Evolutionary conservation across 2,329 filamentous ascomycete genomes (phyloP).

Genomic region (Alternaria hordeiaustralica): DNA sequence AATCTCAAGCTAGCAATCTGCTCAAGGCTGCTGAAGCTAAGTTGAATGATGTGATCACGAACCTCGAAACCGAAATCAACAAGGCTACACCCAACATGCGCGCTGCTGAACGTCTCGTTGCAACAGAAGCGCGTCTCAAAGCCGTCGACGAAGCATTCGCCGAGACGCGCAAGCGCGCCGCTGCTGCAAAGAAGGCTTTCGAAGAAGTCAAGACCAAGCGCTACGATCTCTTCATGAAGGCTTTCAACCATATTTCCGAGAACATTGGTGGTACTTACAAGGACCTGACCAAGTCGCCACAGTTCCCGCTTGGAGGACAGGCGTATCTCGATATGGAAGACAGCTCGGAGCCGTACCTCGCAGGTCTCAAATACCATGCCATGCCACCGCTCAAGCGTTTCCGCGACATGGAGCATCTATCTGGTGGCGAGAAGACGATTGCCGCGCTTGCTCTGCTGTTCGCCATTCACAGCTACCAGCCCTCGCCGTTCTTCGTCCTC

Average conservation of each 20-base stretch:
- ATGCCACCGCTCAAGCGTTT: constrained; percentile 99
- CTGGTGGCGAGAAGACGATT: constrained; percentile 98
- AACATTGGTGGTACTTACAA: constrained; percentile 95
- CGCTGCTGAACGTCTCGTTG: constrained; percentile 87
- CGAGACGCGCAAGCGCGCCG: constrained; percentile 76
- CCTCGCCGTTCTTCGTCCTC: constrained; percentile 94
- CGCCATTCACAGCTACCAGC: constrained; percentile 95
- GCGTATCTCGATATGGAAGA: constrained; percentile 94
- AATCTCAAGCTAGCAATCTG: constrained; percentile 22
- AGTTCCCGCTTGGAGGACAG: constrained; percentile 90
- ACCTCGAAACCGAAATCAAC: constrained; percentile 79
- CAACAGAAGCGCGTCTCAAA: constrained; percentile 81
- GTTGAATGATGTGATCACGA: constrained; percentile 77
- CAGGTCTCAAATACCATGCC: constrained; percentile 96
- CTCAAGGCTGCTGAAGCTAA: constrained; percentile 66
- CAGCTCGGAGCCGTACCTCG: constrained; percentile 93
- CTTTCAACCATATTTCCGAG: constrained; percentile 92
- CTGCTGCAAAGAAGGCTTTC: constrained; percentile 81
- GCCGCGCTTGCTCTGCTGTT: constrained; percentile 95
- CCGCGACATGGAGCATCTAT: constrained; percentile 98
- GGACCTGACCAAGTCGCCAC: constrained; percentile 86
- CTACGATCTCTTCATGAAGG: constrained; percentile 91
- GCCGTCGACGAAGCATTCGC: constrained; percentile 90
- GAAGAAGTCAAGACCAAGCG: constrained; percentile 81
- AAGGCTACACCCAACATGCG: constrained; percentile 98